Evolutionary conservation across 2,329 filamentous ascomycete species (phyloP).

Genomic region (Phialophora chinensis): DNA sequence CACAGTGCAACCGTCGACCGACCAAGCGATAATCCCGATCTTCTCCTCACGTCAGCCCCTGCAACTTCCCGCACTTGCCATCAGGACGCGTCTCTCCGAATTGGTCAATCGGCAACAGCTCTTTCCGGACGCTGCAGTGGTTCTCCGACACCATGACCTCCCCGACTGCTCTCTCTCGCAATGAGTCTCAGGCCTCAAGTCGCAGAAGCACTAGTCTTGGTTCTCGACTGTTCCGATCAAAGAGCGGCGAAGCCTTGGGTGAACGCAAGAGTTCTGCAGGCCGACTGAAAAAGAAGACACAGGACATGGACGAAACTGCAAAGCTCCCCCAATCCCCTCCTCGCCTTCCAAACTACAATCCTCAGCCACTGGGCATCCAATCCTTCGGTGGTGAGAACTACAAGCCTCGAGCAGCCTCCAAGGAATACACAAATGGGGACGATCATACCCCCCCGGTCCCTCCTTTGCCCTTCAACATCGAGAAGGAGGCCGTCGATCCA

Average conservation of each 20-base stretch:
- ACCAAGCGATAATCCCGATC: background rate
- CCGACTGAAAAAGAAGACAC: conserved; percentile 37
- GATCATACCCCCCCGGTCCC: conserved; percentile 34
- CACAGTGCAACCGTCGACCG: conserved; percentile 2
- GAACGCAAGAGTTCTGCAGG: conserved; percentile 35
- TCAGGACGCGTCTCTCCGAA: conserved; percentile 9
- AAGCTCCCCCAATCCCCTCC: conserved; percentile 34
- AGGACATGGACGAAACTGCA: conserved; percentile 33
- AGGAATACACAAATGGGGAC: conserved; percentile 30
- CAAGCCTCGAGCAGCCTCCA: conserved; percentile 27
- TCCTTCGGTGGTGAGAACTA: conserved; percentile 38
- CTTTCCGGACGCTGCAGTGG: conserved; percentile 7
- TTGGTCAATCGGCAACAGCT: conserved; percentile 19
- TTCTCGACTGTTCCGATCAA: conserved; percentile 38
- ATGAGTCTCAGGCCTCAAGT: conserved; percentile 35
- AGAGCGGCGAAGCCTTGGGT: conserved; percentile 37
- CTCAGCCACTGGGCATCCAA: conserved; percentile 37
- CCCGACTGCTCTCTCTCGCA: conserved; percentile 32
- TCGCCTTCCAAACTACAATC: conserved; percentile 35
- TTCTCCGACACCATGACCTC: conserved; percentile 32
- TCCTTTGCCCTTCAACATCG: conserved; percentile 31
- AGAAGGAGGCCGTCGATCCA: conserved; percentile 61
- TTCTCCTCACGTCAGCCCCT: conserved; percentile 30
- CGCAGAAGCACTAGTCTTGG: conserved; percentile 37
- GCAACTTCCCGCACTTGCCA: conserved; percentile 4